A percentile compares a stretch with the other conserved stretches of the same genome.
Evolutionary conservation across 805 yeast genomes (phyloP).

Genomic region (Isabelozyma gotoi): DNA sequence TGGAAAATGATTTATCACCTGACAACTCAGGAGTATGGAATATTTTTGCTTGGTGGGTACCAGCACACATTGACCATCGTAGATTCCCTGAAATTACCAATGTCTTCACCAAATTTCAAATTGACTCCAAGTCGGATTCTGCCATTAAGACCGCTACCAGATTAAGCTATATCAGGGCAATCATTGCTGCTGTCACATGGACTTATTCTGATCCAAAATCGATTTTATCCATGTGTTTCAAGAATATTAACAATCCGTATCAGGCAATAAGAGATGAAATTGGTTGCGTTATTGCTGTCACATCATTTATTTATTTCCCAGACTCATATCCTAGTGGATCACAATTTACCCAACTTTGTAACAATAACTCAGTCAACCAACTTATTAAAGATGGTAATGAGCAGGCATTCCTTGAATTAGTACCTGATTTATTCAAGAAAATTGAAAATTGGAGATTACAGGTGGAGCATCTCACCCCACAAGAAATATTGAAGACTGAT

Average conservation of each 20-base stretch:
- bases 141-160: slow-evolving; percentile 67
- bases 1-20: slow-evolving; percentile 64
- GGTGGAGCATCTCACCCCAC: slow-evolving; percentile 43
- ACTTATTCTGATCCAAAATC: slow-evolving; percentile 51
- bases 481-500: slow-evolving; percentile 55
- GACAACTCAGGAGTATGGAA: slow-evolving; percentile 76
- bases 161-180: slow-evolving; percentile 52
- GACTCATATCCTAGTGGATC: slow-evolving; percentile 41
- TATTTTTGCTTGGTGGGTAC: slow-evolving; percentile 72
- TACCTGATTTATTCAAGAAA: slow-evolving; percentile 45
- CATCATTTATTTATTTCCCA: slow-evolving; percentile 41
- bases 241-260: slow-evolving; percentile 62
- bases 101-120: slow-evolving; percentile 44
- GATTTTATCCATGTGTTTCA: slow-evolving; percentile 43
- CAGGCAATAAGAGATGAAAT: slow-evolving; percentile 69
- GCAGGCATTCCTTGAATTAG: slow-evolving; percentile 25
- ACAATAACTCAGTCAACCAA: slow-evolving; percentile 14
- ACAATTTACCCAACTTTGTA: slow-evolving; percentile 40
- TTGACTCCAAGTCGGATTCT: slow-evolving; percentile 53
- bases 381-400: slow-evolving; percentile 14
- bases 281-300: slow-evolving; percentile 56
- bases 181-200: slow-evolving; percentile 53
- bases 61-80: slow-evolving; percentile 64
- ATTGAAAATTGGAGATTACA: slow-evolving; percentile 44
- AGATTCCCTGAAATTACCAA: slow-evolving; percentile 55